Evolutionary conservation across 2,329 filamentous ascomycete species (phyloP).

Genomic region (Scleromitrula shiraiana): DNA sequence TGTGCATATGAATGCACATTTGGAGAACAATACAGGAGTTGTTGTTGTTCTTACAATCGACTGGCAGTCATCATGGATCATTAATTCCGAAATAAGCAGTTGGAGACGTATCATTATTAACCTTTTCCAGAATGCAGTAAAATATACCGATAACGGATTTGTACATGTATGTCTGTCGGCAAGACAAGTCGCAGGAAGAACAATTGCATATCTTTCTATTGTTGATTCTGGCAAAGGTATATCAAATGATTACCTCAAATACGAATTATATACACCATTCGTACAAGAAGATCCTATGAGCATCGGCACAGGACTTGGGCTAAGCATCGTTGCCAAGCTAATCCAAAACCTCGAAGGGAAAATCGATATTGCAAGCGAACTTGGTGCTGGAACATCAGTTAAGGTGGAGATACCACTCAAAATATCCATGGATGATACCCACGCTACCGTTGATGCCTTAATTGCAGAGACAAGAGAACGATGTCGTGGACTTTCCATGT

Average conservation of each 20-base stretch:
- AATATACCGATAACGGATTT: slow-evolving; percentile 47
- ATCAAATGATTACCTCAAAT: slow-evolving; percentile 49
- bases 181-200: neutral
- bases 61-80: slow-evolving; percentile 40
- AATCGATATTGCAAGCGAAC: slow-evolving; percentile 48
- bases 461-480: slow-evolving; percentile 11
- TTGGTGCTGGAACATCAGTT: slow-evolving; percentile 45
- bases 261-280: slow-evolving; percentile 52
- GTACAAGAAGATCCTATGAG: slow-evolving; percentile 52
- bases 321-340: slow-evolving; percentile 53
- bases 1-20: neutral
- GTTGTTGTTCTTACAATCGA: slow-evolving; percentile 37
- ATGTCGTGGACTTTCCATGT: slow-evolving; percentile 13
- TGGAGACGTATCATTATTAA: slow-evolving; percentile 49
- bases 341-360: slow-evolving; percentile 51
- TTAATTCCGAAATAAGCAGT: slow-evolving; percentile 44
- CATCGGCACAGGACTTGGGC: slow-evolving; percentile 51
- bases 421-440: neutral
- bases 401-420: slow-evolving; percentile 36
- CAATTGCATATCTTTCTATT: slow-evolving; percentile 35
- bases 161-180: slow-evolving; percentile 36
- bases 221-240: slow-evolving; percentile 57
- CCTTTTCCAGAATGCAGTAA: slow-evolving; percentile 52
- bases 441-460: neutral
- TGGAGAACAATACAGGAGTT: neutral